A percentile compares a stretch with the other conserved stretches of the same genome.
phyloP scores from a whole-genome alignment of 2,329 filamentous ascomycete species.

The Verticillium dahliae region DNA sequence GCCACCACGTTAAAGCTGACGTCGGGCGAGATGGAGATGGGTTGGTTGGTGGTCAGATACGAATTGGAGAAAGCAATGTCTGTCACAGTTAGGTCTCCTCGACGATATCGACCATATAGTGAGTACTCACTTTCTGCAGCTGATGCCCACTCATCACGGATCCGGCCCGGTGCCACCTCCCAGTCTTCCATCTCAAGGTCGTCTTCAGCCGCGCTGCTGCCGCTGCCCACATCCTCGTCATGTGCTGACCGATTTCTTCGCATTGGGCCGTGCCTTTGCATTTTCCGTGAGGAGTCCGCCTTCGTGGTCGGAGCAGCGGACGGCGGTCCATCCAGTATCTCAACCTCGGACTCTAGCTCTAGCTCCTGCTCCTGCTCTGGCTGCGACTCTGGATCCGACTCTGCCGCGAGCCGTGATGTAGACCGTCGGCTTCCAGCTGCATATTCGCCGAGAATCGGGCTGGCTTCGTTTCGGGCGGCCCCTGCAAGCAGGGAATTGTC shows the following conservation, averaged over 20 bases:
- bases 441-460: not conserved
- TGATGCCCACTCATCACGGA: constrained; percentile 18
- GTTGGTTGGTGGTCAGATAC: constrained; percentile 29
- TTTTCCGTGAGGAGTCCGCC: too few relatives aligned
- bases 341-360: too few relatives aligned
- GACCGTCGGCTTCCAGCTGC: not conserved
- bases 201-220: not conserved
- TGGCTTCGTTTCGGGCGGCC: not conserved
- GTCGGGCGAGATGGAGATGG: constrained; percentile 28
- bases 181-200: constrained; percentile 32
- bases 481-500: not conserved
- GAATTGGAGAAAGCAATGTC: constrained; percentile 37
- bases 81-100: constrained; percentile 10
- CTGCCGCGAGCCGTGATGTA: too few relatives aligned
- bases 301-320: too few relatives aligned
- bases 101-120: not conserved
- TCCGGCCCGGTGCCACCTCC: constrained; percentile 37
- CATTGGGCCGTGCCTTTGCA: too few relatives aligned
- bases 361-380: not conserved
- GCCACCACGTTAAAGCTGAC: constrained; percentile 32
- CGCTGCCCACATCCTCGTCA: not conserved
- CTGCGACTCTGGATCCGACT: not conserved
- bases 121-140: constrained; percentile 26
- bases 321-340: too few relatives aligned
- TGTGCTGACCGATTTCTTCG: not conserved